Evolutionary conservation across 495 filamentous ascomycete genomes (phyloP), one percentile per base, ranked within the genome.

Genomic region (Neurospora tetrasperma): DNA sequence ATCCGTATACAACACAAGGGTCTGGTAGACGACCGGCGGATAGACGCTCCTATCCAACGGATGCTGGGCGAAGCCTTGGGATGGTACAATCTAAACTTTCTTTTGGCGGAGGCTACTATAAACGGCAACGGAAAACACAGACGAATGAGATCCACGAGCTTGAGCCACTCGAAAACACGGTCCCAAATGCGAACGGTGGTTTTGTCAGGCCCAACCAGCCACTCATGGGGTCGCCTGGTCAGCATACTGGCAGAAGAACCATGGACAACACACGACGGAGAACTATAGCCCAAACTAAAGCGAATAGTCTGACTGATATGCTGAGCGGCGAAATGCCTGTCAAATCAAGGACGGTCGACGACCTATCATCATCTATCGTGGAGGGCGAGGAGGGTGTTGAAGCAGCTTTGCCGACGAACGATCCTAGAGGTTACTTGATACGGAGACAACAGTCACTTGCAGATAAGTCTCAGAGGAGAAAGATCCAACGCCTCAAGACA

Each of bases 371-470:
- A 66, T 66, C 27, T 59, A 35, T 7, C 7, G 7, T 31, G 27
- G 14, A 66, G 12, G 23, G 27, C 27, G 23, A 66, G 27, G 35
- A 66, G 54, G 31, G 54, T 9, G 8, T 70, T 16, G 69, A 77
- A 69, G 82, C 80, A 6, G 71, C 73, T 2, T 31, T 85, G 20
- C 75, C 79, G 11, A 76, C 73, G 16, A 78, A 75, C 39, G 83
- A 85, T 73, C 79, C 84, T 23, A 78, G 83, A 69, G 79, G 75
- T 4, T 83, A 84, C 46, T 74, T 85, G 41, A 80, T 84, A 71
- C 78, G 77, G 54, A 79, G 78, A 69, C 83, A 85, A 75, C 81
- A 77, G 31, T 83, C 81, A 2, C 75, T 80, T 14, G 74, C 70
- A 38, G 70, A 73, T 18, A 73, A 77, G 9, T 73, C 73, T 16